Conservation (phyloP, 2,329 filamentous ascomycete genomes). For the Huntiella moniliformis region DNA sequence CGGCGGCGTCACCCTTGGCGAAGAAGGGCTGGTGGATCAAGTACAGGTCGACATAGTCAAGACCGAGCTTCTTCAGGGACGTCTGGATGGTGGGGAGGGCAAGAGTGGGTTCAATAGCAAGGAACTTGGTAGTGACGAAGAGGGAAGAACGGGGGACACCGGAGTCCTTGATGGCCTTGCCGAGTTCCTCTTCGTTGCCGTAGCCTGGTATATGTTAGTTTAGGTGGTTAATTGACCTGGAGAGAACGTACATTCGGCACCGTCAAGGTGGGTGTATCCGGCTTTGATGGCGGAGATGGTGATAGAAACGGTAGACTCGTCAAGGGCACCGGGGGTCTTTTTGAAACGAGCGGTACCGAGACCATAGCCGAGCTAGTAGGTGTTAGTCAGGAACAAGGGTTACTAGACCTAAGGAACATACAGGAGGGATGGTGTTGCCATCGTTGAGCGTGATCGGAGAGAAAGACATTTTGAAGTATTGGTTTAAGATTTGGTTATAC, state of each 20-base stretch:
- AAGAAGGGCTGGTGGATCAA: constrained; percentile 41
- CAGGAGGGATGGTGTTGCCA: constrained; percentile 53
- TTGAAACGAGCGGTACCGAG: constrained; percentile 50
- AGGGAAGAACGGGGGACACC: constrained; percentile 47
- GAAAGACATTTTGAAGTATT: constrained; percentile 1
- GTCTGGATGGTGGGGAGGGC: constrained; percentile 33
- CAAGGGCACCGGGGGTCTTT: constrained; percentile 27
- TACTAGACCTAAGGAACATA: constrained; percentile 19
- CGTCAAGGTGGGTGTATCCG: constrained; percentile 58
- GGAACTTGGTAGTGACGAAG: constrained; percentile 46
- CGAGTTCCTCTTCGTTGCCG: constrained; percentile 50
- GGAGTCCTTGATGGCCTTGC: constrained; percentile 48
- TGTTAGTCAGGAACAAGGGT: not conserved
- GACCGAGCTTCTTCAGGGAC: constrained; percentile 44
- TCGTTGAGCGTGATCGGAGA: constrained; percentile 48
- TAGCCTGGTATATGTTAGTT: constrained; percentile 26
- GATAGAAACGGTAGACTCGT: constrained; percentile 30
- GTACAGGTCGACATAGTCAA: constrained; percentile 58
- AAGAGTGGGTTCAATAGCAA: constrained; percentile 21
- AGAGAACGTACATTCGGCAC: constrained; percentile 41
- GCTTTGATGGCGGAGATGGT: constrained; percentile 44
- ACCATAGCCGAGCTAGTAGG: constrained; percentile 44
- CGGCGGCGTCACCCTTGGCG: constrained; percentile 20
- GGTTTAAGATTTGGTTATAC: not conserved
- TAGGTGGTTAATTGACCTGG: not conserved